Conservation (phyloP, 441 rosid species). For the Lepidium campestre region DNA sequence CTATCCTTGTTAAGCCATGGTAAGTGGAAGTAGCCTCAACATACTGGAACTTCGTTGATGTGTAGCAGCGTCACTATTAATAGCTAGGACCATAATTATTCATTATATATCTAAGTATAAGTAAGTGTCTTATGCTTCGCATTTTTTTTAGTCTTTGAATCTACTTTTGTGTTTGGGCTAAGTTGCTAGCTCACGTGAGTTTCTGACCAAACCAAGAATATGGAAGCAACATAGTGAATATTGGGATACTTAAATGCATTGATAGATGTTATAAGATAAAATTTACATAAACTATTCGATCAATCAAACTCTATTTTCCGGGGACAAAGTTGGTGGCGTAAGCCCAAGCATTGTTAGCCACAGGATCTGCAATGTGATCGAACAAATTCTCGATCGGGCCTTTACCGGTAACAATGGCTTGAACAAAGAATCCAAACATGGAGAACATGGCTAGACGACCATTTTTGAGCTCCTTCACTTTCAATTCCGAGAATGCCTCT, state of each 20-base stretch:
- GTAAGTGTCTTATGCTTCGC: too few relatives aligned
- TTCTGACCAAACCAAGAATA: neutral
- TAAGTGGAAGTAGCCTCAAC: too few relatives aligned
- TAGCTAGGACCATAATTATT: too few relatives aligned
- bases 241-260: neutral
- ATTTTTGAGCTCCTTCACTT: constrained; percentile 90
- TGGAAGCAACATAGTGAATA: neutral
- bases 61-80: too few relatives aligned
- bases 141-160: neutral
- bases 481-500: constrained; percentile 74
- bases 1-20: too few relatives aligned
- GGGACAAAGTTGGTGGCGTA: constrained; percentile 26
- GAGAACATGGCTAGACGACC: constrained; percentile 96
- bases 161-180: neutral
- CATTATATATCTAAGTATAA: too few relatives aligned
- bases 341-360: constrained; percentile 60
- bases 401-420: constrained; percentile 88
- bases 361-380: constrained; percentile 84
- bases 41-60: too few relatives aligned
- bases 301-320: constrained; percentile 4
- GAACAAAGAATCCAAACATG: constrained; percentile 94
- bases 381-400: constrained; percentile 89
- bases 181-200: neutral
- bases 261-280: neutral
- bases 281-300: neutral